These are phyloP conservation scores for Leptomonas pyrrhocoris DNA, from an alignment of 208 protist species.

Conservation along the genomic window DNA sequence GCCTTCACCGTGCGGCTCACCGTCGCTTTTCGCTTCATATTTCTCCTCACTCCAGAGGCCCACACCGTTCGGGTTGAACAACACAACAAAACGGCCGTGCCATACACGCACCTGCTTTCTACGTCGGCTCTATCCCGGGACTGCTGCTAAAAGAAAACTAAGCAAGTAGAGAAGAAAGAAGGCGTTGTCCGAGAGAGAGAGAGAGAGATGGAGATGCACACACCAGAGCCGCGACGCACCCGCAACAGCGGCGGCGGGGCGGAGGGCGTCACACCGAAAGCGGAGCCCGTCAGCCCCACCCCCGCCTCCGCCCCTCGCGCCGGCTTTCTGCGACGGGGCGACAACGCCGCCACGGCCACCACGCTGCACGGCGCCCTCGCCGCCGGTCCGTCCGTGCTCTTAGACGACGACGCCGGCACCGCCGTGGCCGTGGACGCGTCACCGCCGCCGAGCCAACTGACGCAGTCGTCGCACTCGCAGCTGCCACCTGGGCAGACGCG, in stretches of 20 bases:
- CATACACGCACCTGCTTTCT: background rate
- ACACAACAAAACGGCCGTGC: too few relatives aligned
- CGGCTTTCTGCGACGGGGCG: slow-evolving; percentile 23
- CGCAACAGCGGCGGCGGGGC: slow-evolving; percentile 11
- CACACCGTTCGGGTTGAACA: too few relatives aligned
- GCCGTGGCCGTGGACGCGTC: slow-evolving; percentile 27
- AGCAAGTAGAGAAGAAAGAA: background rate
- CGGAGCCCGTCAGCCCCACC: background rate
- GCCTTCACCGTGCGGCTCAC: too few relatives aligned
- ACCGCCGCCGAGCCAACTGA: slow-evolving; percentile 50
- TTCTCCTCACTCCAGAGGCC: too few relatives aligned
- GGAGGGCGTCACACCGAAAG: slow-evolving; percentile 7
- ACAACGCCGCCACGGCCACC: background rate
- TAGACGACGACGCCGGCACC: slow-evolving; percentile 51
- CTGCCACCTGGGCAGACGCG: slow-evolving; percentile 7
- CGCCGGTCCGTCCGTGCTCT: slow-evolving; percentile 57
- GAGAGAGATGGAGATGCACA: too few relatives aligned
- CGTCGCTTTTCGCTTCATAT: too few relatives aligned
- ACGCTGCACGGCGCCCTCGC: slow-evolving; percentile 36
- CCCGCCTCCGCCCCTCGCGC: slow-evolving; percentile 21
- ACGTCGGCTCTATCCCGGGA: too few relatives aligned
- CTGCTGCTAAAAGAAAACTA: slow-evolving; percentile 2
- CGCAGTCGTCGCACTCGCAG: slow-evolving; percentile 9
- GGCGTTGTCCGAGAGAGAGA: too few relatives aligned
- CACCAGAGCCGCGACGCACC: slow-evolving; percentile 22